Evolutionary conservation across 768 basidiomycete species (phyloP), one percentile per base, ranked within the genome.

Genomic region (Mycena kentingensis): DNA sequence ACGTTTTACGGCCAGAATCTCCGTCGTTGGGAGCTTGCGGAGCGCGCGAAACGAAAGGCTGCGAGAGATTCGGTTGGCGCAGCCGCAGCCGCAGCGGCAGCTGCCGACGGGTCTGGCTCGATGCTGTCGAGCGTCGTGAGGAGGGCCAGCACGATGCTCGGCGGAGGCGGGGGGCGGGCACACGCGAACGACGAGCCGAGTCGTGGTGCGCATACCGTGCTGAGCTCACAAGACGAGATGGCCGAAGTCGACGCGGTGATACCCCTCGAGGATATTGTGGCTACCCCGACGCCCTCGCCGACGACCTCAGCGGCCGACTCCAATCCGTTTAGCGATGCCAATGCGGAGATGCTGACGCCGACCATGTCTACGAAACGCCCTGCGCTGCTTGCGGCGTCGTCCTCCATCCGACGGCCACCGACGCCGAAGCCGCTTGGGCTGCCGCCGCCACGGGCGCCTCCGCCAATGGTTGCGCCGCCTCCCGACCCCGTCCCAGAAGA

Each of bases 11-110:
- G 28, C 47, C 67, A 93, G 90, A 93, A 82, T 53, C 75, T 93
- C 24, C 77, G 79, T 58, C 79, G 79, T 36, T 93, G 90, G 91
- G 90, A 93, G 60, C 71, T 82, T 39, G 82, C 82, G 34, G 90
- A 93, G 63, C 79, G 87, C 18, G 84, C 83, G 60, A 79, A 88
- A 52, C 80, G 90, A 72, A 91, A 85, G 69, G 77, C 80, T 29
- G 84, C 80, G 3, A 79, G 90, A 49, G 85, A 84, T 50, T 83
- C 85, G 22, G 45, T 58, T 32, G 37, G 61, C 5, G 58, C 68
- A 18, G 57, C 63, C 18, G 29, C 59, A 22, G 36, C 65, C 10
- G 38, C 60, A 18, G 52, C 67, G 12, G n/a, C n/a, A n/a, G n/a
- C n/a, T n/a, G n/a, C n/a, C n/a, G n/a, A n/a, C n/a, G n/a, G n/a